These are phyloP conservation scores for Solanum ossicruentum DNA, from an alignment of 257 asterid species.

Conservation along the genomic window DNA sequence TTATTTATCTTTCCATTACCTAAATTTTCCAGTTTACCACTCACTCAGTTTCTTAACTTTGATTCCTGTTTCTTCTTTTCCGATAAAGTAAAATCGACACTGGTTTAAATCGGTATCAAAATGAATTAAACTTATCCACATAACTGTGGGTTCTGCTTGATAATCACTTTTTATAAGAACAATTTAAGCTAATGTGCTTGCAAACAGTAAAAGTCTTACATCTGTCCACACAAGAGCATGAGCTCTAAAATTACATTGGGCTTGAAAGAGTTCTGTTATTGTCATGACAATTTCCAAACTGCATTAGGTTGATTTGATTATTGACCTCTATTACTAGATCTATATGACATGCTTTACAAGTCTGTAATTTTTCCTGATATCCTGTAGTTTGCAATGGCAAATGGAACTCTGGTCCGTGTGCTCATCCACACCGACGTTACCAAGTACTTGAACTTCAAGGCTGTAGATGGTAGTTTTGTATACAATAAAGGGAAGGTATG, in stretches of 20 bases:
- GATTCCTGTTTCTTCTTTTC: background rate
- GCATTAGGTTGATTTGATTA: background rate
- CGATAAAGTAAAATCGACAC: background rate
- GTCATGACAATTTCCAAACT: background rate
- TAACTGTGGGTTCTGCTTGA: background rate
- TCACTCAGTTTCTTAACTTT: background rate
- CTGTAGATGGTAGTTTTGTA: constrained; percentile 96
- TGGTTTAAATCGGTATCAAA: background rate
- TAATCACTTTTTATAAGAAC: background rate
- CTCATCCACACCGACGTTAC: constrained; percentile 89
- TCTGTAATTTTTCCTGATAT: background rate
- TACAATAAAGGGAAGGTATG: constrained; percentile 92
- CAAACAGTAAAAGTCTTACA: background rate
- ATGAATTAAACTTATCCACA: background rate
- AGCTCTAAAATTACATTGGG: background rate
- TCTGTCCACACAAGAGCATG: background rate
- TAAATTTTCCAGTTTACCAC: background rate
- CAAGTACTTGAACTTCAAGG: constrained; percentile 96
- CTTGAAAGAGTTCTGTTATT: background rate
- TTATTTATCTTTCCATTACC: background rate
- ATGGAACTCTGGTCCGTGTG: constrained; percentile 89
- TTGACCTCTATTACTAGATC: background rate
- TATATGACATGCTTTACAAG: background rate
- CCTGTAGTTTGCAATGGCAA: constrained; percentile 90
- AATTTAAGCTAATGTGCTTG: background rate